phyloP scores from a whole-genome alignment of 192 early-diverging fungal genomes.

The Entophlyctis luteolus region DNA sequence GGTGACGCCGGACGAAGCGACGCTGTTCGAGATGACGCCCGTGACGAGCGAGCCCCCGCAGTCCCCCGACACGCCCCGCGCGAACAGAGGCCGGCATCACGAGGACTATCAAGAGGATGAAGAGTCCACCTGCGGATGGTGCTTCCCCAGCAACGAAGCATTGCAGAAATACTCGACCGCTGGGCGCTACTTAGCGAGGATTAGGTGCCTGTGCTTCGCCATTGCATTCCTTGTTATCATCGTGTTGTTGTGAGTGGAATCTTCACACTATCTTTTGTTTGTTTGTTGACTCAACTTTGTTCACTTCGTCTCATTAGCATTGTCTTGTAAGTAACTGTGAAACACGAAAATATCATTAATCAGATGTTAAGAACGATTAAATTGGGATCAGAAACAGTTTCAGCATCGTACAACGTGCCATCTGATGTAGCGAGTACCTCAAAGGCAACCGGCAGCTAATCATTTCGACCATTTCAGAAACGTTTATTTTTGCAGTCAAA shows the following conservation, averaged over 20 bases:
- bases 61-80: background rate
- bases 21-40: slow-evolving; percentile 58
- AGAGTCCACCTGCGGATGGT: slow-evolving; percentile 5
- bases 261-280: background rate
- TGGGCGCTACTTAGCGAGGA: background rate
- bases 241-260: slow-evolving; percentile 15
- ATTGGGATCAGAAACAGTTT: too few relatives aligned
- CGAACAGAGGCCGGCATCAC: background rate
- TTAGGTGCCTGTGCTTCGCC: slow-evolving; percentile 1
- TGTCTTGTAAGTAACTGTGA: background rate
- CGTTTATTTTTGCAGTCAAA: too few relatives aligned
- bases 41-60: slow-evolving; percentile 42
- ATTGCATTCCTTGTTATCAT: slow-evolving; percentile 4
- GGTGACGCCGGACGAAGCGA: slow-evolving; percentile 51
- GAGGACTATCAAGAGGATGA: slow-evolving; percentile 1
- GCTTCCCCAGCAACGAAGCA: slow-evolving; percentile 2
- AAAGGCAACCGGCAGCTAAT: too few relatives aligned
- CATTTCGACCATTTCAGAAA: too few relatives aligned
- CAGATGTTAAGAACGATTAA: too few relatives aligned
- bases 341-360: too few relatives aligned
- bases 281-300: background rate
- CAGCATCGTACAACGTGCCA: too few relatives aligned
- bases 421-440: too few relatives aligned
- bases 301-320: background rate
- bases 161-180: background rate